Conservation (phyloP, 768 basidiomycete species). For the Grammothele lineata region DNA sequence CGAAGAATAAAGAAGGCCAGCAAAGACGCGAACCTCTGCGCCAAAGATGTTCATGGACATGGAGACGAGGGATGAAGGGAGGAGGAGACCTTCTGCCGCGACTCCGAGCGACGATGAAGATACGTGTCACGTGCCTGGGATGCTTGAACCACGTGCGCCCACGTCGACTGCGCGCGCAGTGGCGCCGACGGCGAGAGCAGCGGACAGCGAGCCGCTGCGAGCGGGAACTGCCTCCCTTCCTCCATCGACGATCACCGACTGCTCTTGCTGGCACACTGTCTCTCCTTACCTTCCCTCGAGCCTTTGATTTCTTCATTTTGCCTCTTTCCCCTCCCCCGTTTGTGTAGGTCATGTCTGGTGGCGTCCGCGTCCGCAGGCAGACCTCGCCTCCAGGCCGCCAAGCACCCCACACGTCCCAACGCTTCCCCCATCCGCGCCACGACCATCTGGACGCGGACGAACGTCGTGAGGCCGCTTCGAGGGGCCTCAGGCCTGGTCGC, state of each 20-base stretch:
- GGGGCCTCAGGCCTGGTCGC: conserved; percentile 52
- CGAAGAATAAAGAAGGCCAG: conserved; percentile 1
- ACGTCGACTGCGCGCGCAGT: no score
- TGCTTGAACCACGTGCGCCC: not conserved
- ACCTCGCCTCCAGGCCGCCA: conserved; percentile 59
- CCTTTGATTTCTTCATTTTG: not conserved
- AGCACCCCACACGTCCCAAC: conserved; percentile 33
- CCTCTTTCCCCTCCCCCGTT: not conserved
- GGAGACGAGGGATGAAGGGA: conserved; percentile 29
- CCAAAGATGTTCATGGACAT: conserved; percentile 74
- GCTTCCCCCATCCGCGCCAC: conserved; percentile 62
- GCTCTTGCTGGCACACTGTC: conserved; percentile 5
- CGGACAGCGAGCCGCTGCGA: no score
- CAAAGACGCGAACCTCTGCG: conserved; percentile 42
- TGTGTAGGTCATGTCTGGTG: conserved; percentile 33
- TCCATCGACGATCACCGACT: conserved; percentile 1
- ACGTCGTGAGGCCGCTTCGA: conserved; percentile 64
- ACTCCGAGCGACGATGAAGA: not conserved
- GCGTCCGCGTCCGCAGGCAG: conserved; percentile 63
- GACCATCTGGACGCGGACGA: conserved; percentile 74
- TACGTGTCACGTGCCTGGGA: not conserved
- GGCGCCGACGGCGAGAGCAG: no score
- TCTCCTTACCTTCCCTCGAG: conserved; percentile 5
- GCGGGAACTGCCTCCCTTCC: no score
- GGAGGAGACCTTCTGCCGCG: not conserved